These are phyloP conservation scores for Coniophora puteana DNA, from an alignment of 1,284 basidiomycete species.

Conservation along the genomic window DNA sequence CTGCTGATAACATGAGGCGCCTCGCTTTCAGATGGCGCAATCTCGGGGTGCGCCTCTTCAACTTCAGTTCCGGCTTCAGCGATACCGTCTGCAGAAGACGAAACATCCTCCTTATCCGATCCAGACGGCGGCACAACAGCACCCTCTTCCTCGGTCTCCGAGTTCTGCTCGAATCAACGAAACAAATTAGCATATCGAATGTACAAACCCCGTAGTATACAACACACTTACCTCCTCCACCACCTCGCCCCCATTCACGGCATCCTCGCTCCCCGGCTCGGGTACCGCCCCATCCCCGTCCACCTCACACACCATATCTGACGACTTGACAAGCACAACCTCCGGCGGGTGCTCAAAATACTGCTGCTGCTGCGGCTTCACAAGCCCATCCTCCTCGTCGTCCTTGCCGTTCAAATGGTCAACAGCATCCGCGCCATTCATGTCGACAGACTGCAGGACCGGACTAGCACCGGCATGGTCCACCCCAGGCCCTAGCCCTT, in stretches of 20 bases:
- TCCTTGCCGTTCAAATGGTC: neutral
- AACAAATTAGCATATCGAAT: no score
- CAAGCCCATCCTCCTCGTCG: neutral
- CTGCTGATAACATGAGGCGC: no score
- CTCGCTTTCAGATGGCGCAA: no score
- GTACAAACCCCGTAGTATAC: neutral
- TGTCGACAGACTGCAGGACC: conserved; percentile 4
- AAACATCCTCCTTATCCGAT: conserved; percentile 6
- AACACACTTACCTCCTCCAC: conserved; percentile 2
- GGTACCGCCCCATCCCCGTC: conserved; percentile 1
- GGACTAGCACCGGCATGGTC: no score
- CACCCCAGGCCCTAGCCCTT: no score
- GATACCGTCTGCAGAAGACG: neutral
- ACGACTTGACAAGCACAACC: no score
- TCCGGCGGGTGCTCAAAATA: no score
- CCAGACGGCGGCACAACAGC: neutral
- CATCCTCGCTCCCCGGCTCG: neutral
- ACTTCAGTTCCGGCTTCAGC: no score
- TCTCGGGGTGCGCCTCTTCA: no score
- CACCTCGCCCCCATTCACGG: neutral
- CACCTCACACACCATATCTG: no score
- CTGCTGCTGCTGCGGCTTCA: no score
- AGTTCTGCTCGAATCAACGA: neutral
- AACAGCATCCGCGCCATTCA: neutral
- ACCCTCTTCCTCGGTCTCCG: conserved; percentile 2